These are phyloP conservation scores for Cladosporium sp. DNA, from an alignment of 2,329 filamentous ascomycete species.

Conservation along the genomic window DNA sequence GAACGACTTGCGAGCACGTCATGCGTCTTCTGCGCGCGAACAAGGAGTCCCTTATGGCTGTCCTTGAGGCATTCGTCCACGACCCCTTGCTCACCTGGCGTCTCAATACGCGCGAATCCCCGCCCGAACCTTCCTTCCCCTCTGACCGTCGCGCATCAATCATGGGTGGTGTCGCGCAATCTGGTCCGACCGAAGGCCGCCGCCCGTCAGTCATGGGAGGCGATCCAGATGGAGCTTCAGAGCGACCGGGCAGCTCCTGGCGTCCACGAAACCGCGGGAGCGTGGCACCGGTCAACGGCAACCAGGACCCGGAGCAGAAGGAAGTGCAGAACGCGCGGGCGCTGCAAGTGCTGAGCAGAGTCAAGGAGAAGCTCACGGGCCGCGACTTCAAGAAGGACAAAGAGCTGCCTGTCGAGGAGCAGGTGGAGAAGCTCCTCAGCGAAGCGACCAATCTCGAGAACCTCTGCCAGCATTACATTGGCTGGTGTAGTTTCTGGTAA, in stretches of 20 bases:
- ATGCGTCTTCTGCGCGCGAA: conserved; percentile 97
- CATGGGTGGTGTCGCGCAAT: conserved; percentile 47
- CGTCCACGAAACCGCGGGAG: conserved; percentile 33
- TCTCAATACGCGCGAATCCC: conserved; percentile 65
- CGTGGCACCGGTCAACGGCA: conserved; percentile 36
- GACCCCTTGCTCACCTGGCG: conserved; percentile 99
- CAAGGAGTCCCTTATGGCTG: conserved; percentile 98
- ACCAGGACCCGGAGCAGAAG: conserved; percentile 42
- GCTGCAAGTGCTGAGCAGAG: conserved; percentile 83
- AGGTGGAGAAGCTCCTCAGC: conserved; percentile 91
- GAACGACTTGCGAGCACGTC: conserved; percentile 96
- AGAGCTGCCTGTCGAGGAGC: conserved; percentile 79
- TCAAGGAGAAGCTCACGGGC: conserved; percentile 94
- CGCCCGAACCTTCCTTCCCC: conserved; percentile 59
- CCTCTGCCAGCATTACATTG: conserved; percentile 97
- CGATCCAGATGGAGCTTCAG: conserved; percentile 29
- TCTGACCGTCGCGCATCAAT: conserved; percentile 62
- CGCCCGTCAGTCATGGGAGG: conserved; percentile 35
- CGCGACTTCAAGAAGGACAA: conserved; percentile 84
- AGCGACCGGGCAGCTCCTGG: conserved; percentile 32
- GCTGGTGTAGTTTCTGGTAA: conserved; percentile 98
- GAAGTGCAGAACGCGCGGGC: conserved; percentile 94
- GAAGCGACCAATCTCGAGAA: conserved; percentile 98
- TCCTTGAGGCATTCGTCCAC: conserved; percentile 98
- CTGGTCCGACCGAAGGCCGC: conserved; percentile 29